Evolutionary conservation across 2,329 filamentous ascomycete species (phyloP), one percentile per base, ranked within the genome.

Genomic region (Blumeria hordei): DNA sequence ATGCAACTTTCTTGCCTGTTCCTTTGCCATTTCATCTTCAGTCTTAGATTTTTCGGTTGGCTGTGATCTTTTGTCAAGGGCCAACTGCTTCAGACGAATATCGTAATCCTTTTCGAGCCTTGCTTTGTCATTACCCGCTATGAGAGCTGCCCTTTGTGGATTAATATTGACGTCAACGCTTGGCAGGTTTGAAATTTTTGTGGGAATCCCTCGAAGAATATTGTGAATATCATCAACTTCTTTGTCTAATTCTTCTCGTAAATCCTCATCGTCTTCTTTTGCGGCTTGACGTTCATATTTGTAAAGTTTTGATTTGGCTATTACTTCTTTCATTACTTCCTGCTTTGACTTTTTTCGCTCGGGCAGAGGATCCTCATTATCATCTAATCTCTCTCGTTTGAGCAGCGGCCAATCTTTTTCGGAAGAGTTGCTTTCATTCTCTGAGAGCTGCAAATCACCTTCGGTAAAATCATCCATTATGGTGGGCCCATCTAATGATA

Each of bases 291-390:
- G 80, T 69, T 96, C 88, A 64, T 90, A 88, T 69, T 94, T 96
- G 74, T 95, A 77, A 58, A 85, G 74, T 66, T 98, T 98, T 0
- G 90, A 96, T 69, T 98, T 98, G 58, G 88, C 86, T 60, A 98
- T 95, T 58, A 98, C 76, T 68, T 98, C 93, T 64, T 94, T 84
- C 86, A 96, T 95, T 53, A 98, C 85, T 68, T 98, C 92, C 55
- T 92, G 85, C 69, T 95, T 96, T 3, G 82, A 82, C 71, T 95
- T 98, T 68, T 94, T 95, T 57, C 83, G 77, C 5, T 70, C 70
- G 0, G 72, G 72, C 6, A 71, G 72, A 3, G 69, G 71, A 2
- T 71, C 73, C n/a, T 72, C 72, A 4, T 69, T 72, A 3, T 71
- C 73, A 53, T 70, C 67, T 54, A 78, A 76, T 55, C 78, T 64